phyloP scores from a whole-genome alignment of 1,139 yeast genomes.

The Pichia sp. region DNA sequence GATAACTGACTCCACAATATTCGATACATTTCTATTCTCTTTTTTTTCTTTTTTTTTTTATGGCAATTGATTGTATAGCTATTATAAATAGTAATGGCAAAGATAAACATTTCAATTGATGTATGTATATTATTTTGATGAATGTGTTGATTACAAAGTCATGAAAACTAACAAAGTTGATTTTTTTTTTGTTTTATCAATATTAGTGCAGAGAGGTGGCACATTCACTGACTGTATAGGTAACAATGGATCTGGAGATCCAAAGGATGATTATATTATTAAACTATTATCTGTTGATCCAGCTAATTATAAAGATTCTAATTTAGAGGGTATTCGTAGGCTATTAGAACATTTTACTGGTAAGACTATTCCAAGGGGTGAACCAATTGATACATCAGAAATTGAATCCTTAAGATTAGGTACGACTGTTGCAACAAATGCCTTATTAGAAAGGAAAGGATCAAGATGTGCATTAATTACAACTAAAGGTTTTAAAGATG shows the following conservation, averaged over 20 bases:
- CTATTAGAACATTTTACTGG: slow-evolving; percentile 57
- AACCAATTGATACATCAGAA: slow-evolving; percentile 36
- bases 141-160: no score
- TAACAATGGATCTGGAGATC: slow-evolving; percentile 14
- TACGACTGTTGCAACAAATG: slow-evolving; percentile 75
- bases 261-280: slow-evolving; percentile 40
- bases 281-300: slow-evolving; percentile 87
- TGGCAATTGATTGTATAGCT: no score
- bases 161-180: no score
- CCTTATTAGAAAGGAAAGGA: slow-evolving; percentile 64
- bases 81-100: background rate
- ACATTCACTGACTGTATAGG: slow-evolving; percentile 21
- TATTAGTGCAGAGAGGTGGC: slow-evolving; percentile 16
- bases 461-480: slow-evolving; percentile 57
- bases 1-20: no score
- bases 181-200: background rate
- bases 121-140: slow-evolving; percentile 10
- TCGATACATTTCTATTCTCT: no score
- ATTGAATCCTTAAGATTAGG: slow-evolving; percentile 67
- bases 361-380: slow-evolving; percentile 41
- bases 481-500: slow-evolving; percentile 62
- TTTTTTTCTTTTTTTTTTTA: background rate
- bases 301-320: slow-evolving; percentile 79
- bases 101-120: slow-evolving; percentile 22
- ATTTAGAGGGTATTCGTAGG: slow-evolving; percentile 82